Conservation (phyloP, 202 grass and related monocot genomes). For the Carex arenaria region DNA sequence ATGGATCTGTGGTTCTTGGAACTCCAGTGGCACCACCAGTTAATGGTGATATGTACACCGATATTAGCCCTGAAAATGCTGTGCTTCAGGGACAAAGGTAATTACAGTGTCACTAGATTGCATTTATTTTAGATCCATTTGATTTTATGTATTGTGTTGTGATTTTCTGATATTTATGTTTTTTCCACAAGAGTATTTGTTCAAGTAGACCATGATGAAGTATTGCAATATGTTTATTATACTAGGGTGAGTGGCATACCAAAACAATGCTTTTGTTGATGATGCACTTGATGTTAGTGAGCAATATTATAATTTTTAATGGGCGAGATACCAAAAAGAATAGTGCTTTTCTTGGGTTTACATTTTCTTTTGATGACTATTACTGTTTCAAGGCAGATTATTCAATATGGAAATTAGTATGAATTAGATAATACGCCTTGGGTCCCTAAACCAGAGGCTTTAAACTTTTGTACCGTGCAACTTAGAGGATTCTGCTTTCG, state of each 20-base stretch:
- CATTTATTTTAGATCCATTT: neutral
- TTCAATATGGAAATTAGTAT: neutral
- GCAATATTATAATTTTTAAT: neutral
- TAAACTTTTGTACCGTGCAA: conserved; percentile 5
- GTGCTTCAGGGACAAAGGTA: conserved; percentile 82
- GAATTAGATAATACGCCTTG: neutral
- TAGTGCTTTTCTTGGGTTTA: neutral
- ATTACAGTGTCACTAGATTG: neutral
- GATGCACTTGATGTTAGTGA: neutral
- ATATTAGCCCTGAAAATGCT: conserved; percentile 97
- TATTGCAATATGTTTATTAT: conserved; percentile 24
- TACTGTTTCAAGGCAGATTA: conserved; percentile 5
- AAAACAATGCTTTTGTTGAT: neutral
- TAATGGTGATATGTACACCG: conserved; percentile 89
- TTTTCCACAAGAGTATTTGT: neutral
- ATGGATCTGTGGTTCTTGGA: conserved; percentile 86
- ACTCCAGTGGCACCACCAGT: conserved; percentile 83
- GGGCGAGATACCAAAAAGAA: neutral
- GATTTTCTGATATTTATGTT: conserved; percentile 15
- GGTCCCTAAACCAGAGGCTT: neutral
- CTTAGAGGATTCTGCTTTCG: conserved; percentile 20
- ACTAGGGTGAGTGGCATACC: neutral
- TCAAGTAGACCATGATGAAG: neutral
- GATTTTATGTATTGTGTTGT: neutral
- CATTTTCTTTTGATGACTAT: neutral